These are phyloP conservation scores for Saturnispora gosingensis DNA, from an alignment of 805 yeast species.

Conservation along the genomic window DNA sequence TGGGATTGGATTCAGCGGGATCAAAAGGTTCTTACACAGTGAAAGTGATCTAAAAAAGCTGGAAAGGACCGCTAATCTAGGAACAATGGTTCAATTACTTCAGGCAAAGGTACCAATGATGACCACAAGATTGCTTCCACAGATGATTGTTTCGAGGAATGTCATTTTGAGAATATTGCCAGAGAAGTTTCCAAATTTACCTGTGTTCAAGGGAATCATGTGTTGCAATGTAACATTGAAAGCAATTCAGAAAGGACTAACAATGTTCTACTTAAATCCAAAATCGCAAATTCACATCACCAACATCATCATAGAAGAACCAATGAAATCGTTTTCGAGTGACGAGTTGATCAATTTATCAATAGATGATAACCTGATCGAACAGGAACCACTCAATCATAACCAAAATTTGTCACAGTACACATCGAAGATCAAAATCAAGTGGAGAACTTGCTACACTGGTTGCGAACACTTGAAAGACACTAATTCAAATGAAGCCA, in stretches of 20 bases:
- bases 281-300: conserved; percentile 44
- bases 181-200: conserved; percentile 42
- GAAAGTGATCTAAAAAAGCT: conserved; percentile 17
- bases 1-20: not conserved
- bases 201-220: conserved; percentile 45
- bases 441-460: conserved; percentile 50
- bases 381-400: conserved; percentile 3
- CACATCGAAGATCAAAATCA: conserved; percentile 41
- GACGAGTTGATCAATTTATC: conserved; percentile 24
- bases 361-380: conserved; percentile 17
- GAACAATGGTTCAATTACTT: conserved; percentile 42
- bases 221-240: conserved; percentile 50
- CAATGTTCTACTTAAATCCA: conserved; percentile 48
- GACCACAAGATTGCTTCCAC: conserved; percentile 36
- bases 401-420: conserved; percentile 25
- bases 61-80: conserved; percentile 40
- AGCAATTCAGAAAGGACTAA: conserved; percentile 44
- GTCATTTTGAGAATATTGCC: conserved; percentile 51
- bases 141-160: conserved; percentile 34
- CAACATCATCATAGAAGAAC: conserved; percentile 28
- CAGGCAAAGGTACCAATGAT: conserved; percentile 41
- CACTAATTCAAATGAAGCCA: conserved; percentile 19
- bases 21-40: not conserved
- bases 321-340: conserved; percentile 18
- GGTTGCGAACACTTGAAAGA: conserved; percentile 40